Conservation (phyloP, 2,329 filamentous ascomycete species). For the Talaromyces atroroseus region DNA sequence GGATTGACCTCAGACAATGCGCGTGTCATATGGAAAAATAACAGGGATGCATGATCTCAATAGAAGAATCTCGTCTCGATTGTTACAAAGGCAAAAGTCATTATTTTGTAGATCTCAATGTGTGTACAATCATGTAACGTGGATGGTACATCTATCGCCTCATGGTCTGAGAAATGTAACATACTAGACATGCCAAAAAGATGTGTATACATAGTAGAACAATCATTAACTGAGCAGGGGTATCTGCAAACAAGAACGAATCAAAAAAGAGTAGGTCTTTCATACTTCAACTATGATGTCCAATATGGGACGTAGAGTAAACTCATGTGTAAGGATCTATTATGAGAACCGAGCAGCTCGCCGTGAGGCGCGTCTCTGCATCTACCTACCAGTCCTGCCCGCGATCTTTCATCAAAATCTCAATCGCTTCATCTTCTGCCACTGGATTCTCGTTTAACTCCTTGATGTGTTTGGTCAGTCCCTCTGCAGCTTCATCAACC, state of each 20-base stretch:
- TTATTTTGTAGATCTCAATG: neutral
- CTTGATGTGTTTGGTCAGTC: constrained; percentile 79
- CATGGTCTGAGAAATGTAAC: neutral
- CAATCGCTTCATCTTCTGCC: constrained; percentile 40
- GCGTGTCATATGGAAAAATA: neutral
- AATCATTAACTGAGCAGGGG: constrained; percentile 3
- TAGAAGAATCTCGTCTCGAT: neutral
- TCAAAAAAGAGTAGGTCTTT: neutral
- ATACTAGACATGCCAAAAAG: neutral
- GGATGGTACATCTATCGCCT: neutral
- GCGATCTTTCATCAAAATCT: constrained; percentile 41
- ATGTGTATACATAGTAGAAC: constrained; percentile 3
- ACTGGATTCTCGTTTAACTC: constrained; percentile 58
- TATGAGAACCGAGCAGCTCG: neutral
- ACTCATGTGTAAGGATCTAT: neutral
- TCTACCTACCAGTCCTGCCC: constrained; percentile 38
- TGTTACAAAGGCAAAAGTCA: neutral
- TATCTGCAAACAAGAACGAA: constrained; percentile 11
- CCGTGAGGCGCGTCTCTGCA: neutral
- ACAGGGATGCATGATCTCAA: neutral
- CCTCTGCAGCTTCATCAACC: constrained; percentile 74
- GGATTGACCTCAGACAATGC: neutral
- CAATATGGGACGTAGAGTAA: neutral
- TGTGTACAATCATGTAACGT: neutral
- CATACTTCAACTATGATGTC: constrained; percentile 1